Base-by-base conservation (phyloP, 495 filamentous ascomycete species). In the Penicillium subrubescens region DNA sequence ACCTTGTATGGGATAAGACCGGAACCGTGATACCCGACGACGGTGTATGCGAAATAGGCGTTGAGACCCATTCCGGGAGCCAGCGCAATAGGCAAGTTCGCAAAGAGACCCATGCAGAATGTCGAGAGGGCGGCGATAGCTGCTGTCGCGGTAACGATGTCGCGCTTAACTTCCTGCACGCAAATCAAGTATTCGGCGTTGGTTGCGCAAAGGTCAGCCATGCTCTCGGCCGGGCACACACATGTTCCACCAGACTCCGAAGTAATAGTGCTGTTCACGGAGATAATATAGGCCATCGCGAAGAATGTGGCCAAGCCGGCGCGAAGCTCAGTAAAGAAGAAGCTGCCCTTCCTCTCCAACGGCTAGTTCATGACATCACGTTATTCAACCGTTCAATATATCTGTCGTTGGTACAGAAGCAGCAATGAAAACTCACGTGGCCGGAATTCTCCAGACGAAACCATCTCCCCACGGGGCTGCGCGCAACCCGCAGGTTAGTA, bases 41-140 rank as follows among this genome's bases (percentile, higher is more conserved):
- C 91, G 31, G 90, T 91, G 71, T 90, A 94, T 12, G 91, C 84
- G 61, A 94, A 94, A 72, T 94, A 94, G 3, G 91, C 91, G 70
- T 94, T 94, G 59, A 94, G 65, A 17, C 91, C 92, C 90, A 94
- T 92, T 33, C 91, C 91, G 14, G 92, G 91, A 5, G 90, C 92
- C 55, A 94, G 78, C 7, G 87, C 88, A 53, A 94, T 89, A 3
- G 91, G 91, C 65, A 85, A 67, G 55, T 89, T 90, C 53, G 90
- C 86, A 60, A 90, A 86, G 0, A 93, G 74, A 8, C 91, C 91
- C 86, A 94, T 90, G 74, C 83, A 87, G 74, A 93, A 92, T 14
- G 82, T 88, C 0, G 84, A 83, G 11, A 92, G 71, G 3, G 87
- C 88, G 12, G 91, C 79, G 68, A 93, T 92, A 23, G 91, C 91